Evolutionary conservation across 108 stramenopile species (phyloP).

Genomic region (Cyclotella sp.): DNA sequence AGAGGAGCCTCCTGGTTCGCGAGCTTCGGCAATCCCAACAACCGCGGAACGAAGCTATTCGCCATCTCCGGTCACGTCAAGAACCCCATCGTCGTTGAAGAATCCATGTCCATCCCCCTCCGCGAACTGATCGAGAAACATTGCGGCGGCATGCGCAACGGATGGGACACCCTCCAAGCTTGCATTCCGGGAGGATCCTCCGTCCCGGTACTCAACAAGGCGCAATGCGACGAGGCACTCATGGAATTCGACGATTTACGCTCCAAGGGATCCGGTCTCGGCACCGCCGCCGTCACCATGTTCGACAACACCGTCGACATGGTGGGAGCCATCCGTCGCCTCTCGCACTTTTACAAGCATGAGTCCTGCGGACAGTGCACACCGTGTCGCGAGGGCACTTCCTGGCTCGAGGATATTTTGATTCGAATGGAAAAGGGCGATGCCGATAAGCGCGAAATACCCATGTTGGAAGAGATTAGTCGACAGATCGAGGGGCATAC

Average conservation of each 20-base stretch:
- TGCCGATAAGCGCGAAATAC: constrained; percentile 98
- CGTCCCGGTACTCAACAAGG: constrained; percentile 97
- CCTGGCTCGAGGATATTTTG: constrained; percentile 91
- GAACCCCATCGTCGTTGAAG: constrained; percentile 99
- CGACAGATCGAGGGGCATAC: constrained; percentile 99
- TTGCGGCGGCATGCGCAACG: constrained; percentile 99
- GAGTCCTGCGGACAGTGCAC: constrained; percentile 99
- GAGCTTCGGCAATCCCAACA: constrained; percentile 96
- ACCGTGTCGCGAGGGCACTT: constrained; percentile 98
- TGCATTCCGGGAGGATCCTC: constrained; percentile 99
- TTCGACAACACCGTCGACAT: constrained; percentile 99
- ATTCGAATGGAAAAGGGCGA: constrained; percentile 98
- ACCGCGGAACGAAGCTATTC: constrained; percentile 98
- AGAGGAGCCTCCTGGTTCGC: constrained; percentile 98
- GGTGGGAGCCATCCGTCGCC: constrained; percentile 98
- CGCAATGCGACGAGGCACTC: constrained; percentile 95
- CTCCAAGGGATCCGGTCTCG: constrained; percentile 92
- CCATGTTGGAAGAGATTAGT: constrained; percentile 99
- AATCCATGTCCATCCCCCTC: constrained; percentile 99
- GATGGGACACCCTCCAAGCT: constrained; percentile 98
- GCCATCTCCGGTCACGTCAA: constrained; percentile 99
- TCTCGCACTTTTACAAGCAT: constrained; percentile 99
- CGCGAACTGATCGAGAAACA: constrained; percentile 98
- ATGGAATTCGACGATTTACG: constrained; percentile 99
- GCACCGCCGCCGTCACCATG: constrained; percentile 99